Conservation (phyloP, 2,329 filamentous ascomycete species). For the Colletotrichum sp. region DNA sequence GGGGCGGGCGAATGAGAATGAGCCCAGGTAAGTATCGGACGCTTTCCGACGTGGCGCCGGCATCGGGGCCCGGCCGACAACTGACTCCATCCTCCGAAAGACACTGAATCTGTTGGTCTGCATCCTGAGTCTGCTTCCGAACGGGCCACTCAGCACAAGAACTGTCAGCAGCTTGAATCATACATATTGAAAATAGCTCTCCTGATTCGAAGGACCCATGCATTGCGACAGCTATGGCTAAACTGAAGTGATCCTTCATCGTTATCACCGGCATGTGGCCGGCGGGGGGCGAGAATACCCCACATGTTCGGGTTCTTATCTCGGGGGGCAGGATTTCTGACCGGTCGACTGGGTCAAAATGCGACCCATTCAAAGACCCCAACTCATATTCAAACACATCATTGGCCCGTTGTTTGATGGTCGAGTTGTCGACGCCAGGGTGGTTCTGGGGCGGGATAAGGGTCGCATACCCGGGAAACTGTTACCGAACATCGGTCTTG, state of each 20-base stretch:
- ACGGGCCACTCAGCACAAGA: not conserved
- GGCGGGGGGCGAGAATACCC: not conserved
- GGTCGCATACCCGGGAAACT: not conserved
- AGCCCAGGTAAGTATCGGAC: not conserved
- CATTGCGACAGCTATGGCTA: not conserved
- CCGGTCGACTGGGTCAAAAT: not conserved
- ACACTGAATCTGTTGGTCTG: not conserved
- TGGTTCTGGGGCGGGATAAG: not conserved
- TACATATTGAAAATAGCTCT: not conserved
- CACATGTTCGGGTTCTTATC: not conserved
- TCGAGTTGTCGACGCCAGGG: not conserved
- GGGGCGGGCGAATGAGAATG: not conserved
- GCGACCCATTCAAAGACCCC: not conserved
- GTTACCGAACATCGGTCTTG: not conserved
- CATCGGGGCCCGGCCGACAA: not conserved
- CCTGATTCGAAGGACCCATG: not conserved
- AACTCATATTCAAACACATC: not conserved
- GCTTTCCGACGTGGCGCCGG: not conserved
- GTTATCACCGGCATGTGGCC: not conserved
- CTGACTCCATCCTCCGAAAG: not conserved
- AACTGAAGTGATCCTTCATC: not conserved
- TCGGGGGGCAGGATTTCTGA: not conserved
- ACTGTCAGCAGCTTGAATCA: not conserved
- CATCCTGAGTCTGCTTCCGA: not conserved
- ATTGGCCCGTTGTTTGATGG: not conserved